Conservation (phyloP, 495 filamentous ascomycete genomes). For the Aspergillus wentii region DNA sequence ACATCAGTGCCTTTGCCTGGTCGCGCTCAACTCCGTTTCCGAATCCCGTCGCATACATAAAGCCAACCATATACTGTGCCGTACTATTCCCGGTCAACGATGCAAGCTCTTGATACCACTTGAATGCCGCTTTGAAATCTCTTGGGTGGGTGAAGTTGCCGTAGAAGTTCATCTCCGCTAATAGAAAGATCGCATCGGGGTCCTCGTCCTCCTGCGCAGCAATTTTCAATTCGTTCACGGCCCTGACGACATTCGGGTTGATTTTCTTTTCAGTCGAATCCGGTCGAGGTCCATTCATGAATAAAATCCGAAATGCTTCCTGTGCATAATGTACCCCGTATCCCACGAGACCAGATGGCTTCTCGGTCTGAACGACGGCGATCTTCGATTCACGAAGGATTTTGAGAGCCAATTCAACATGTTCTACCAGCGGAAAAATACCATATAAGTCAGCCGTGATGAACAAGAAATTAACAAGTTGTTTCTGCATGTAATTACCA, state of each 20-base stretch:
- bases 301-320: conserved; percentile 42
- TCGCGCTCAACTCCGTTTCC: conserved; percentile 78
- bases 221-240: conserved; percentile 68
- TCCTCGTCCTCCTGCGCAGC: conserved; percentile 68
- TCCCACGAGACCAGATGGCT: conserved; percentile 40
- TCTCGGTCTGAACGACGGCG: conserved; percentile 21
- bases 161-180: conserved; percentile 95
- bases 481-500: conserved; percentile 19
- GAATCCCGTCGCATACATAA: conserved; percentile 94
- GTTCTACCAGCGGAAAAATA: conserved; percentile 17
- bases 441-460: conserved; percentile 5
- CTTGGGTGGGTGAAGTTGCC: conserved; percentile 88
- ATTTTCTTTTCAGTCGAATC: conserved; percentile 23
- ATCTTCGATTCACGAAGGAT: conserved; percentile 29
- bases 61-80: conserved; percentile 90
- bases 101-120: conserved; percentile 75
- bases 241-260: conserved; percentile 33
- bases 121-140: conserved; percentile 77
- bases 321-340: conserved; percentile 45
- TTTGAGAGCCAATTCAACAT: conserved; percentile 30
- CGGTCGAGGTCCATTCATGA: conserved; percentile 42
- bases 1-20: conserved; percentile 87
- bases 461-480: not conserved
- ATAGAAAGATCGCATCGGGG: conserved; percentile 81
- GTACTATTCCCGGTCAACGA: conserved; percentile 77